phyloP scores from a whole-genome alignment of 257 asterid species.

The Petunia secreta region DNA sequence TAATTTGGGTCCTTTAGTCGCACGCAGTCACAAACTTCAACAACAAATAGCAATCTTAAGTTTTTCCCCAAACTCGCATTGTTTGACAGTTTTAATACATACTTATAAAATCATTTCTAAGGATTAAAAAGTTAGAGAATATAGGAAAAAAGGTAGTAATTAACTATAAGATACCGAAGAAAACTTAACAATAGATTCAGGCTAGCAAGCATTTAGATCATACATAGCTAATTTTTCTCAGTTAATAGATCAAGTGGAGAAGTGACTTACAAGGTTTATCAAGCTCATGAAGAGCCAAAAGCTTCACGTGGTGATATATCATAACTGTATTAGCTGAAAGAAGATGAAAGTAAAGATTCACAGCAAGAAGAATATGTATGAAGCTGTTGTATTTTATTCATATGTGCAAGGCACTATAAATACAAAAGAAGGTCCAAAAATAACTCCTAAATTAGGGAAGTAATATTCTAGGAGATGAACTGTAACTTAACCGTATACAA shows the following conservation, averaged over 20 bases:
- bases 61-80: neutral
- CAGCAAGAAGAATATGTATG: too few relatives aligned
- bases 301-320: slow-evolving; percentile 90
- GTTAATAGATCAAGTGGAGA: slow-evolving; percentile 3
- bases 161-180: slow-evolving; percentile 6
- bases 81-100: neutral
- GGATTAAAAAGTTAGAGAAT: neutral
- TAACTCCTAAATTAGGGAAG: too few relatives aligned
- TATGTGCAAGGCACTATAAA: too few relatives aligned
- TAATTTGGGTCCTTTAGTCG: neutral
- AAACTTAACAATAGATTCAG: neutral
- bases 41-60: neutral
- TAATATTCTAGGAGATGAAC: too few relatives aligned
- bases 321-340: slow-evolving; percentile 91
- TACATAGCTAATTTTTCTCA: slow-evolving; percentile 2
- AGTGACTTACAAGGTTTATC: slow-evolving; percentile 91
- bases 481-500: too few relatives aligned
- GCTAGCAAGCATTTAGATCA: neutral
- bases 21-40: neutral
- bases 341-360: slow-evolving; percentile 20
- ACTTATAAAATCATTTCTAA: neutral
- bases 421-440: too few relatives aligned
- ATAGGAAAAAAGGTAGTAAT: neutral
- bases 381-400: too few relatives aligned
- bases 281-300: slow-evolving; percentile 84